Base-by-base conservation (phyloP, 257 asterid genomes). In the Linderniella brevidens region DNA sequence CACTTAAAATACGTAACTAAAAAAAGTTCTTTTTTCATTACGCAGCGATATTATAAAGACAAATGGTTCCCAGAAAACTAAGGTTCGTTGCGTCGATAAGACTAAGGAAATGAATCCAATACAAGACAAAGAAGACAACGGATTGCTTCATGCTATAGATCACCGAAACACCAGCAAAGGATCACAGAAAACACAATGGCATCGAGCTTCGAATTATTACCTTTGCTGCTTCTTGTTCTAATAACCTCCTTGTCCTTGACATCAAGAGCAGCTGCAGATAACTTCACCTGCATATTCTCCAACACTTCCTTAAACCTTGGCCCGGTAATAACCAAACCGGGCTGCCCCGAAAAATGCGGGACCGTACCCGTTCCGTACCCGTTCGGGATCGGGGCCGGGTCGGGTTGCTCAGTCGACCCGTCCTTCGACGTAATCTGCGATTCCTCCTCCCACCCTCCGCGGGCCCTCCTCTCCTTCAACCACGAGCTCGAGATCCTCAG, bases 341-440 rank as follows among this genome's bases (percentile, higher is more conserved):
- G 62, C 29, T 66, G 73, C 57, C 65, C 48, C 7, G 52, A 11
- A 35, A 56, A 55, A 18, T 66, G 73, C 14, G 70, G 77, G 9
- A 10, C 55, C 9, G 5, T 62, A 15, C 37, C 57, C 0, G 62
- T 70, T 39, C 62, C 73, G 0, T 66, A 58, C 45, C 73, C 68
- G 1, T 70, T 66, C 6, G 75, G 75, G 15, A 45, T 68, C 14
- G 67, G 67, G n/a, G 9, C 65, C 14, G 67, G 67, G n/a, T 6
- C 65, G 7, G 19, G 47, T 16, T 62, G 73, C 58, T 58, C 73
- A 8, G 8, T 65, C 13, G 32, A 44, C 52, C 39, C 64, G 9
- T 15, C 19, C 48, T 70, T 58, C 17, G 38, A 49, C 40, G 40
- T 70, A 39, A 36, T 39, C 65, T 66, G 70, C 18, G 13, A 55